phyloP scores from a whole-genome alignment of 2,329 filamentous ascomycete species.

The Periconia sp. region DNA sequence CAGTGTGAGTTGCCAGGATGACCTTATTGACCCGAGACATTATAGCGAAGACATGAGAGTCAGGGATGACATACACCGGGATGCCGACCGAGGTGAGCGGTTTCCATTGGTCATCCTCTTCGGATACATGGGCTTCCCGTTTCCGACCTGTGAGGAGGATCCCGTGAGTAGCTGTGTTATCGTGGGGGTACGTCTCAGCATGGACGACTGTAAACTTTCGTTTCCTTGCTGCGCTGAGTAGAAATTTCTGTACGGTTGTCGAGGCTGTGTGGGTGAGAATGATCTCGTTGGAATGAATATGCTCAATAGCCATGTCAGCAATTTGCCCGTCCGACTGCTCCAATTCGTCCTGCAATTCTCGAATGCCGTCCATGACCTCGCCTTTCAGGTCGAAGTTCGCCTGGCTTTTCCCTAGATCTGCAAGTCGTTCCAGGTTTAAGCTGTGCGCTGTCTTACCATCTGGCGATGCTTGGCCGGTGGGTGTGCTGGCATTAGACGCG shows the following conservation, averaged over 20 bases:
- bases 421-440: slow-evolving; percentile 45
- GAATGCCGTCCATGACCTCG: slow-evolving; percentile 91
- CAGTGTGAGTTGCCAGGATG: slow-evolving; percentile 83
- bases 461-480: slow-evolving; percentile 60
- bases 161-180: slow-evolving; percentile 68
- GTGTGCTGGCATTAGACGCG: slow-evolving; percentile 53
- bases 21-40: slow-evolving; percentile 98
- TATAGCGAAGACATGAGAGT: slow-evolving; percentile 86
- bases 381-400: slow-evolving; percentile 74
- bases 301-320: slow-evolving; percentile 82
- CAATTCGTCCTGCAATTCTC: slow-evolving; percentile 95
- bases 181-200: slow-evolving; percentile 74
- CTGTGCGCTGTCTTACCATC: slow-evolving; percentile 48
- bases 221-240: slow-evolving; percentile 85
- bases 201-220: slow-evolving; percentile 91
- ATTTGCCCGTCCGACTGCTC: slow-evolving; percentile 93
- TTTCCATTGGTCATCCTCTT: slow-evolving; percentile 72
- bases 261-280: slow-evolving; percentile 90
- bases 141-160: slow-evolving; percentile 64
- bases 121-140: slow-evolving; percentile 46
- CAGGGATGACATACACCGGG: slow-evolving; percentile 81
- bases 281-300: slow-evolving; percentile 92
- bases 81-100: slow-evolving; percentile 79
- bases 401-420: slow-evolving; percentile 44
- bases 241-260: slow-evolving; percentile 84